A percentile compares a stretch with the other conserved stretches of the same genome.
phyloP scores from a whole-genome alignment of 805 yeast genomes.

The Yarrowia sp. region DNA sequence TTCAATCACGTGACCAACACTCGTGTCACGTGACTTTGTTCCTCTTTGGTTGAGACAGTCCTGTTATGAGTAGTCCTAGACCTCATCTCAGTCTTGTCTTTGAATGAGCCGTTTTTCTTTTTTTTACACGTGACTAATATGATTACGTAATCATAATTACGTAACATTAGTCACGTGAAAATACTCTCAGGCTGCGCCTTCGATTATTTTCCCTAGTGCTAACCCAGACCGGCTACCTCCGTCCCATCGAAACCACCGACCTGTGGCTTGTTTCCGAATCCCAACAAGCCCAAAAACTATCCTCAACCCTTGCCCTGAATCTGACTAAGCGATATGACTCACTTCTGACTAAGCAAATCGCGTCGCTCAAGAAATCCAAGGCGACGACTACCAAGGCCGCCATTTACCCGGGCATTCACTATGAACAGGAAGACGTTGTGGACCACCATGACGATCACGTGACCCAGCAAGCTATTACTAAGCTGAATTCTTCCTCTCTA shows the following conservation, averaged over 20 bases:
- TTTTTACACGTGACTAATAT: too few relatives aligned
- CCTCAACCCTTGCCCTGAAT: too few relatives aligned
- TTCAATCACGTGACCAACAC: too few relatives aligned
- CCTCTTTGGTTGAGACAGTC: too few relatives aligned
- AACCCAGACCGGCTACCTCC: conserved; percentile 58
- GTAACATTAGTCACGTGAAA: too few relatives aligned
- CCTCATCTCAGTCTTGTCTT: too few relatives aligned
- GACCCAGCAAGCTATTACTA: not conserved
- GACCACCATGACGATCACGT: not conserved
- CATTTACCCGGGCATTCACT: conserved; percentile 43
- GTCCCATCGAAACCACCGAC: conserved; percentile 59
- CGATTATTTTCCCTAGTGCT: conserved; percentile 29
- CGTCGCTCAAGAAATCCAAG: not conserved
- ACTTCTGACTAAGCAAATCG: not conserved
- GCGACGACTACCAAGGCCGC: conserved; percentile 36
- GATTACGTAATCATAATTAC: too few relatives aligned
- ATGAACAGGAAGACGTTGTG: not conserved
- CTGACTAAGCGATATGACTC: too few relatives aligned
- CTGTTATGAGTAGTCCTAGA: too few relatives aligned
- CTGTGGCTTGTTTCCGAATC: conserved; percentile 43
- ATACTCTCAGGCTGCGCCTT: too few relatives aligned
- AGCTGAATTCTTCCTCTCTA: conserved; percentile 28
- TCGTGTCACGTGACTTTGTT: too few relatives aligned
- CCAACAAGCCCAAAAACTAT: conserved; percentile 40
- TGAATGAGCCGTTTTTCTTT: too few relatives aligned